phyloP scores from a whole-genome alignment of 768 basidiomycete species.

The Podaxis sp. region DNA sequence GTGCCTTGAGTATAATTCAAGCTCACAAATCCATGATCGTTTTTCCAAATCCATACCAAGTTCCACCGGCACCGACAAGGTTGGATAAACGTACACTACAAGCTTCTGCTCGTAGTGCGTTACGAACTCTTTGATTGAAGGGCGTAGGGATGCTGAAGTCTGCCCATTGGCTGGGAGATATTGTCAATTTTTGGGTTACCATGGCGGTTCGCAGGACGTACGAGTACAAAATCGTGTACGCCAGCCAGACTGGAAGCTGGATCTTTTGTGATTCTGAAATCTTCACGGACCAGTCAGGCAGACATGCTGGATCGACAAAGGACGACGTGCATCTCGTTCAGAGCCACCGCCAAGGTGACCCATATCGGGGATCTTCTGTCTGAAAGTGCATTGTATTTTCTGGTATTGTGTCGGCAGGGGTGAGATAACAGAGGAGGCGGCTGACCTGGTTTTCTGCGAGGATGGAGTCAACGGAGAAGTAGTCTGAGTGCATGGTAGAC shows the following conservation, averaged over 20 bases:
- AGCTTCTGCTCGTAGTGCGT: slow-evolving; percentile 88
- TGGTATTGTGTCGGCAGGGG: slow-evolving; percentile 26
- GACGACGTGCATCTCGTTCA: slow-evolving; percentile 70
- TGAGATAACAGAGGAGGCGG: neutral
- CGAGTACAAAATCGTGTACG: slow-evolving; percentile 83
- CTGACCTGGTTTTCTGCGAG: slow-evolving; percentile 86
- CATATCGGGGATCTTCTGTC: slow-evolving; percentile 78
- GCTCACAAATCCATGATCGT: slow-evolving; percentile 79
- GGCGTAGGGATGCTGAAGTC: slow-evolving; percentile 83
- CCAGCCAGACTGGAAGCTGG: slow-evolving; percentile 90
- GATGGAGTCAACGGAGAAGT: slow-evolving; percentile 90
- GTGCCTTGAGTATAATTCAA: slow-evolving; percentile 2
- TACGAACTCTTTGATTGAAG: slow-evolving; percentile 74
- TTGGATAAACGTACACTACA: slow-evolving; percentile 79
- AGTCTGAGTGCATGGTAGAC: slow-evolving; percentile 78
- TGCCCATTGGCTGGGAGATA: slow-evolving; percentile 69
- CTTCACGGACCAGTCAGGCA: slow-evolving; percentile 37
- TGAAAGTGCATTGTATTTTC: slow-evolving; percentile 96
- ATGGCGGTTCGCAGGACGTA: slow-evolving; percentile 29
- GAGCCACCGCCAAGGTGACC: slow-evolving; percentile 88
- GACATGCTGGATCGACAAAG: slow-evolving; percentile 1
- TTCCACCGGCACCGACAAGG: slow-evolving; percentile 83
- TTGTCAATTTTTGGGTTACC: slow-evolving; percentile 9
- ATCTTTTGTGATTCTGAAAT: slow-evolving; percentile 76
- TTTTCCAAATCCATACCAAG: slow-evolving; percentile 93